Conservation (phyloP, 805 yeast species). For the Ogataea pilisensis region DNA sequence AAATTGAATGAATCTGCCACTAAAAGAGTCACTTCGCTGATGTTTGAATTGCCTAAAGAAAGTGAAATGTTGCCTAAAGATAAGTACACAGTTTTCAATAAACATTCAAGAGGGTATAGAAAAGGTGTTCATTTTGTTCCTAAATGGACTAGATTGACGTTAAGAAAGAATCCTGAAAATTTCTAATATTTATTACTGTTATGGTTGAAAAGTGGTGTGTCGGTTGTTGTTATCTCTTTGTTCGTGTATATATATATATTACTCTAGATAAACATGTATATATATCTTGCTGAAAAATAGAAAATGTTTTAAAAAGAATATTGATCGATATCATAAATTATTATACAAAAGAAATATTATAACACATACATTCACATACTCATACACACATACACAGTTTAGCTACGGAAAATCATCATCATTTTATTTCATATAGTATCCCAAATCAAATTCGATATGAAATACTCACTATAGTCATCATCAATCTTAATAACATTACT, state of each 20-base stretch:
- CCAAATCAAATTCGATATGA: conserved; percentile 76
- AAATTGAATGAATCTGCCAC: conserved; percentile 29
- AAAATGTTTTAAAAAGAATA: too few species aligned
- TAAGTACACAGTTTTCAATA: conserved; percentile 83
- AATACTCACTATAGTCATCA: conserved; percentile 56
- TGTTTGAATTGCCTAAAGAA: conserved; percentile 68
- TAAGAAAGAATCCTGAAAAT: conserved; percentile 74
- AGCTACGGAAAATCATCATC: background rate
- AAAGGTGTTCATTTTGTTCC: conserved; percentile 86
- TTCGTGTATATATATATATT: background rate
- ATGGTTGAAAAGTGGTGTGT: background rate
- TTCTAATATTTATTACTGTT: conserved; percentile 37
- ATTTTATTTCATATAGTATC: conserved; percentile 41
- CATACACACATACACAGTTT: background rate
- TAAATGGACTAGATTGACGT: conserved; percentile 83
- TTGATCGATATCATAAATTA: too few species aligned
- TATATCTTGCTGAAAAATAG: too few species aligned
- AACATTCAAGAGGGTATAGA: conserved; percentile 72
- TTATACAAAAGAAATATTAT: too few species aligned
- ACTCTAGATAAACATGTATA: too few species aligned
- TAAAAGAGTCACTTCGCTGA: conserved; percentile 34
- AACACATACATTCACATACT: background rate
- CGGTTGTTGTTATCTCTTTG: background rate
- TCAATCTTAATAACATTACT: conserved; percentile 49
- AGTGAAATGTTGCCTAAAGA: conserved; percentile 74